phyloP scores from a whole-genome alignment of 441 rosid genomes.

The Adansonia rubrostipa region DNA sequence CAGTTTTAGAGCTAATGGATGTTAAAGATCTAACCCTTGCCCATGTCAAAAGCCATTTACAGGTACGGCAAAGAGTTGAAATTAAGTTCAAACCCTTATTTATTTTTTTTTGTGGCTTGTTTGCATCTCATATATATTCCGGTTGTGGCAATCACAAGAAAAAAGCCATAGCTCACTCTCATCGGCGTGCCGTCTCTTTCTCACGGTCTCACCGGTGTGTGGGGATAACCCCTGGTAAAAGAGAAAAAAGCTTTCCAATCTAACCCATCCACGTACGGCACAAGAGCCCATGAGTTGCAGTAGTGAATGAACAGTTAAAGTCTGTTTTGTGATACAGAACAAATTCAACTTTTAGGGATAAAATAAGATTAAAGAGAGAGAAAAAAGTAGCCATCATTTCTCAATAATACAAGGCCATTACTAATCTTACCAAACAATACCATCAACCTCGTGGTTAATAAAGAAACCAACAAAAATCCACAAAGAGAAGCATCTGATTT shows the following conservation, averaged over 20 bases:
- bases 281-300: slow-evolving; percentile 36
- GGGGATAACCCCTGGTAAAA: background rate
- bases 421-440: slow-evolving; percentile 33
- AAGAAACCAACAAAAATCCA: slow-evolving; percentile 33
- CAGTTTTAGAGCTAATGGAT: slow-evolving; percentile 54
- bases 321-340: slow-evolving; percentile 31
- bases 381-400: slow-evolving; percentile 41
- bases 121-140: too few relatives aligned
- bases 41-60: slow-evolving; percentile 55
- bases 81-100: background rate
- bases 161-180: background rate
- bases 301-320: slow-evolving; percentile 27
- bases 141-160: background rate
- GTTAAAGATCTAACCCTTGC: slow-evolving; percentile 53
- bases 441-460: slow-evolving; percentile 42
- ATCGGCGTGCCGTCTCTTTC: too few relatives aligned
- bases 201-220: too few relatives aligned
- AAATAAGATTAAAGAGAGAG: background rate
- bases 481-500: slow-evolving; percentile 33
- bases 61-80: slow-evolving; percentile 30
- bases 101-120: too few relatives aligned
- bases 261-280: slow-evolving; percentile 19
- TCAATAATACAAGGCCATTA: slow-evolving; percentile 39
- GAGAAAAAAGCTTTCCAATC: background rate
- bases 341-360: slow-evolving; percentile 33